phyloP scores from a whole-genome alignment of 176 grass and related monocot species.

The Alloteropsis semialata region DNA sequence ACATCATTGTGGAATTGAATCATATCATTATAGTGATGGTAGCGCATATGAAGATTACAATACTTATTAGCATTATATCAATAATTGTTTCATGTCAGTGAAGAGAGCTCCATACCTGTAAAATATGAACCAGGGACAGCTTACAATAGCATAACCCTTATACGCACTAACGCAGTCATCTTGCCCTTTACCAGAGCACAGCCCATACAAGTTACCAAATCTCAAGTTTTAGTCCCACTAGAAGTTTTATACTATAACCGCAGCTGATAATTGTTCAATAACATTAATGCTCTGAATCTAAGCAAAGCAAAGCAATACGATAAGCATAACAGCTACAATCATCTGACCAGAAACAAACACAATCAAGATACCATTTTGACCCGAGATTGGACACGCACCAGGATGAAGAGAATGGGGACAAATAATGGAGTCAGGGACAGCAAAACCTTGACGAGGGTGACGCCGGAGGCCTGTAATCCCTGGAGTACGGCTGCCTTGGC shows the following conservation, averaged over 20 bases:
- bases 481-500: slow-evolving; percentile 46
- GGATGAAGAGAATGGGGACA: background rate
- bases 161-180: background rate
- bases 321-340: background rate
- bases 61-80: background rate
- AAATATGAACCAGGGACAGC: background rate
- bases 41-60: background rate
- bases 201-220: background rate
- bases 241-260: background rate
- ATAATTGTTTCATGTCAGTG: background rate
- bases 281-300: background rate
- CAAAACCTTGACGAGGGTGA: slow-evolving; percentile 42
- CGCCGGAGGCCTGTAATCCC: slow-evolving; percentile 51
- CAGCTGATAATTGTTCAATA: background rate
- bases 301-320: background rate
- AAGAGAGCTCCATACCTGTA: background rate
- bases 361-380: background rate
- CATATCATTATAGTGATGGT: background rate
- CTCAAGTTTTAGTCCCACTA: background rate
- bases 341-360: background rate
- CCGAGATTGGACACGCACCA: background rate
- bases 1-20: background rate
- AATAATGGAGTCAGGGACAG: background rate
- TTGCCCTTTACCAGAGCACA: background rate
- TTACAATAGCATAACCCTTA: background rate